phyloP scores from a whole-genome alignment of 2,329 filamentous ascomycete genomes.

The Colletotrichum spaethianum region DNA sequence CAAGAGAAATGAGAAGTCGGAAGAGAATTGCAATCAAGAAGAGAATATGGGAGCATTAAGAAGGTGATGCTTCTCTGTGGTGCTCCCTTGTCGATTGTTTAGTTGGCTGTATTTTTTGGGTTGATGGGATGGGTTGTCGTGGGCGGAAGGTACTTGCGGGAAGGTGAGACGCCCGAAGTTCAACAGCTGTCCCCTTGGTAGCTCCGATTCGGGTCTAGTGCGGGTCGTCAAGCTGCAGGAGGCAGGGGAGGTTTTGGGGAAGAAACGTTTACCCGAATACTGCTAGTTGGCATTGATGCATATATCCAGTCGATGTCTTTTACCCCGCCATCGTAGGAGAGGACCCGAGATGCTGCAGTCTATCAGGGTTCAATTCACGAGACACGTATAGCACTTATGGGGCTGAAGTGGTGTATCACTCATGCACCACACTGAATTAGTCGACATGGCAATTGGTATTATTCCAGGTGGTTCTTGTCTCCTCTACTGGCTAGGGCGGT shows the following conservation, averaged over 20 bases:
- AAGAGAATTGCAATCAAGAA: not conserved
- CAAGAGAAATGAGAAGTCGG: not conserved
- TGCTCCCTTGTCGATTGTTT: constrained; percentile 27
- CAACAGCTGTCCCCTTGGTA: constrained; percentile 48
- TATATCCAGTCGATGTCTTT: not conserved
- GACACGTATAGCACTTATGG: constrained; percentile 28
- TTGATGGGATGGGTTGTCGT: constrained; percentile 19
- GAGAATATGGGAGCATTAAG: constrained; percentile 20
- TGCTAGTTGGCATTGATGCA: not conserved
- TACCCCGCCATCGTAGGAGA: constrained; percentile 27
- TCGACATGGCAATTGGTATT: not conserved
- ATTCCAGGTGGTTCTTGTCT: not conserved
- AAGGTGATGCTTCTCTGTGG: constrained; percentile 29
- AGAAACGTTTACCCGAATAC: constrained; percentile 16
- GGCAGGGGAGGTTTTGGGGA: constrained; percentile 25
- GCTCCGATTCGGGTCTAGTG: constrained; percentile 42
- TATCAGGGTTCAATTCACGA: constrained; percentile 5
- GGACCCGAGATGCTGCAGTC: constrained; percentile 3
- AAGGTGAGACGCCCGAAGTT: constrained; percentile 36
- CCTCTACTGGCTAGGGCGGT: not conserved
- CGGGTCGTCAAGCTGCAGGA: not conserved
- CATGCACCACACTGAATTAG: no score
- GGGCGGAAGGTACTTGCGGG: constrained; percentile 13
- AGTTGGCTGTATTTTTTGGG: not conserved
- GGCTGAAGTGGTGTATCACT: not conserved